phyloP scores from a whole-genome alignment of 228 moss, liverwort and hornwort genomes.

The Sphagnum fallax region DNA sequence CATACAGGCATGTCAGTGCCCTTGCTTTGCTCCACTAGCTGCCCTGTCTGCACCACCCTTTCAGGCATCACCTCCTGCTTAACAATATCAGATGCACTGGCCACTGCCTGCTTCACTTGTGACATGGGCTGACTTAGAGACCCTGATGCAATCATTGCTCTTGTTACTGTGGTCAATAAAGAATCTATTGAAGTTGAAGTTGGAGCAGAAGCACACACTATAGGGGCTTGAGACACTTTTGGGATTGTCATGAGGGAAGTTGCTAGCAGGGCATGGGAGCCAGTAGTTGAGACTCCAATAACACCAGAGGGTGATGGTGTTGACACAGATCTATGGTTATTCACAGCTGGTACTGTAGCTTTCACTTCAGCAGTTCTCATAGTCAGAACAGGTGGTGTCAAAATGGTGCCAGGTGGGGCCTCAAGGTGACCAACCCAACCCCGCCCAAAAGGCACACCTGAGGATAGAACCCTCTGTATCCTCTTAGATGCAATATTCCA shows the following conservation, averaged over 20 bases:
- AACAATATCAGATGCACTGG: conserved; percentile 11
- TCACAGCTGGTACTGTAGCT: conserved; percentile 14
- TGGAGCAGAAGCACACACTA: conserved; percentile 29
- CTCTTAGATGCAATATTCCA: conserved; percentile 71
- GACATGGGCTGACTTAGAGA: conserved; percentile 24
- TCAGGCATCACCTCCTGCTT: conserved; percentile 26
- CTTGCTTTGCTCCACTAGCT: conserved; percentile 26
- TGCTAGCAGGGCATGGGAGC: conserved; percentile 19
- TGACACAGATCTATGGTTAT: conserved; percentile 18
- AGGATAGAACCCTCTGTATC: conserved; percentile 71
- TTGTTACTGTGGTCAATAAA: conserved; percentile 38
- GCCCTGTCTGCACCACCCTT: conserved; percentile 10
- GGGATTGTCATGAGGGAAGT: conserved; percentile 24
- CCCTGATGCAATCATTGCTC: conserved; percentile 49
- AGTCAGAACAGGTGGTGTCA: conserved; percentile 20
- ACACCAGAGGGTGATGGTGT: conserved; percentile 6
- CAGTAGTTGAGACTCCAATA: background rate
- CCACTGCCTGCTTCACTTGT: conserved; percentile 37
- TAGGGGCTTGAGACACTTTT: conserved; percentile 28
- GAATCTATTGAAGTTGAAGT: conserved; percentile 39
- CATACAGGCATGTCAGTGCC: conserved; percentile 24
- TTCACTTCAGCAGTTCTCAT: conserved; percentile 15
- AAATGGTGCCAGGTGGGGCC: conserved; percentile 54
- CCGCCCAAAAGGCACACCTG: conserved; percentile 66
- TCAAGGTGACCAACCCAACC: conserved; percentile 77